These are phyloP conservation scores for Citrus reticulata DNA, from an alignment of 345 rosid genomes.

Conservation along the genomic window DNA sequence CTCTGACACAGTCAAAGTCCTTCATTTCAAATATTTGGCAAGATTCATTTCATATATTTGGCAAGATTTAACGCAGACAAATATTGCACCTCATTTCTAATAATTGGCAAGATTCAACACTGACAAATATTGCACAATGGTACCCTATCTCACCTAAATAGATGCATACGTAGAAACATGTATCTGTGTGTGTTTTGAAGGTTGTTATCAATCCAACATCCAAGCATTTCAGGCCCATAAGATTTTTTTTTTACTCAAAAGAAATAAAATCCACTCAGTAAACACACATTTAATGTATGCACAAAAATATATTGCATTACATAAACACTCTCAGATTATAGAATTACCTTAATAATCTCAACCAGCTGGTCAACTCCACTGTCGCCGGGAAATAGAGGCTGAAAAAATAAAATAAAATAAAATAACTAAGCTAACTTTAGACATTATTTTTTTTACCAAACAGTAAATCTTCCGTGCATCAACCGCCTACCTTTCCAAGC, in stretches of 20 bases:
- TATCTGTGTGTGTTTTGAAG: too few species aligned
- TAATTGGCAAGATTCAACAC: background rate
- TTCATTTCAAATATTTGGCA: background rate
- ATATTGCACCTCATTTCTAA: background rate
- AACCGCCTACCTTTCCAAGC: constrained; percentile 74
- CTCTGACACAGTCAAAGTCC: background rate
- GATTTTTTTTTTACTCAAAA: background rate
- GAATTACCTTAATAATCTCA: constrained; percentile 87
- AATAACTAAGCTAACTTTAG: background rate
- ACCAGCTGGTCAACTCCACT: constrained; percentile 98
- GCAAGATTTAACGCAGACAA: background rate
- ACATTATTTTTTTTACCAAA: background rate
- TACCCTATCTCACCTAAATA: background rate
- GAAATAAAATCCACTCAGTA: background rate
- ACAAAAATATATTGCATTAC: background rate
- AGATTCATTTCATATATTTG: background rate
- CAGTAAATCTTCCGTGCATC: background rate
- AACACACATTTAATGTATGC: background rate
- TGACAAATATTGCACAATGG: background rate
- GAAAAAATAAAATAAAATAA: constrained; percentile 20
- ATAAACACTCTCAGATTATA: background rate
- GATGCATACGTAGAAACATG: too few species aligned
- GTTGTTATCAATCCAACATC: background rate
- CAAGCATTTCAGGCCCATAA: background rate
- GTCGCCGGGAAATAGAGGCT: constrained; percentile 97